These are phyloP conservation scores for Sungouiella thailandica DNA, from an alignment of 805 yeast species.

Conservation along the genomic window DNA sequence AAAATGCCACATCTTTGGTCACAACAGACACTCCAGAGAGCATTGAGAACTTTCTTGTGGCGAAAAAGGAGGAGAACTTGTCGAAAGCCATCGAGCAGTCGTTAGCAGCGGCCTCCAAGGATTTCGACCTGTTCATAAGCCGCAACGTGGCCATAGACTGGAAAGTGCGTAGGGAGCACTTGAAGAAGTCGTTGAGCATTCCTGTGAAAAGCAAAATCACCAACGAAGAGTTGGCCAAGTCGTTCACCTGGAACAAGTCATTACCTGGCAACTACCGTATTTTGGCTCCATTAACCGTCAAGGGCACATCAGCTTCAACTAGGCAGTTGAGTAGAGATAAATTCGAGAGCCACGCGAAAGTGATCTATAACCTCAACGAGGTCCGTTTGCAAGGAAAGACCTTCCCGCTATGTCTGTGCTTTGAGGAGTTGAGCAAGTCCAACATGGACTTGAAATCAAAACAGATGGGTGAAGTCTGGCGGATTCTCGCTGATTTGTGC, in stretches of 20 bases:
- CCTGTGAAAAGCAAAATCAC: constrained; percentile 10
- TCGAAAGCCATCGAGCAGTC: constrained; percentile 79
- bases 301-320: constrained; percentile 13
- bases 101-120: constrained; percentile 66
- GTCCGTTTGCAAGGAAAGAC: constrained; percentile 49
- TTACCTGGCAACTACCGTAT: constrained; percentile 28
- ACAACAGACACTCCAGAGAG: neutral
- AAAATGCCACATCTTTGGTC: neutral
- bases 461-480: constrained; percentile 74
- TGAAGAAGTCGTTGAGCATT: constrained; percentile 67
- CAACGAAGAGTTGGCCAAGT: constrained; percentile 16
- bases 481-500: constrained; percentile 50
- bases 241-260: constrained; percentile 33
- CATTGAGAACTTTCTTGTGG: constrained; percentile 57
- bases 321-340: constrained; percentile 44
- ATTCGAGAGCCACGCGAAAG: constrained; percentile 71
- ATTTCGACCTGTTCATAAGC: constrained; percentile 74
- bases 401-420: constrained; percentile 55
- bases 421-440: constrained; percentile 54
- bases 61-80: constrained; percentile 78
- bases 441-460: constrained; percentile 61
- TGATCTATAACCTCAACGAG: constrained; percentile 66
- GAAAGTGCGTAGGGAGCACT: constrained; percentile 70
- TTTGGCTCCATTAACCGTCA: constrained; percentile 26
- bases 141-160: constrained; percentile 77